Conservation (phyloP, 1,284 basidiomycete species). For the Naganishia sp. region DNA sequence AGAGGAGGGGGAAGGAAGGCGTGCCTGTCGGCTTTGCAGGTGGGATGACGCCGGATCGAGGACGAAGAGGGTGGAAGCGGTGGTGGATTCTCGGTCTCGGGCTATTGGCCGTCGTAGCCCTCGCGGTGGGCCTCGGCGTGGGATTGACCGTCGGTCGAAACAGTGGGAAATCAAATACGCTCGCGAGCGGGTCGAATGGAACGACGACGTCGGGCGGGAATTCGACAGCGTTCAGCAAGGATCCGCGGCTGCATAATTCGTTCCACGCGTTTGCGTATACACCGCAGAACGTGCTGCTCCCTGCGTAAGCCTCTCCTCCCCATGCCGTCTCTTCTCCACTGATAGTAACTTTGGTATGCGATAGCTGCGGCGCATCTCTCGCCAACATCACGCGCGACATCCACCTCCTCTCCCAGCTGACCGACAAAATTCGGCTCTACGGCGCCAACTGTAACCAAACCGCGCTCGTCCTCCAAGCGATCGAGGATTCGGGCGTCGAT, state of each 20-base stretch:
- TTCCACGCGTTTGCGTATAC: conserved; percentile 77
- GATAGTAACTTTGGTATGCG: background rate
- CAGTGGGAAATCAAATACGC: background rate
- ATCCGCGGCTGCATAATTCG: conserved; percentile 62
- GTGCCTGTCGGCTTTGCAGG: conserved; percentile 40
- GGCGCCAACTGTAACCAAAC: conserved; percentile 59
- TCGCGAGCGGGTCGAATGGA: conserved; percentile 3
- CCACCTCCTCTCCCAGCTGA: conserved; percentile 52
- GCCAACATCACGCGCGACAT: conserved; percentile 57
- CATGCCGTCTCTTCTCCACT: conserved; percentile 1
- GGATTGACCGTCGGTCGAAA: conserved; percentile 22
- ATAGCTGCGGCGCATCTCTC: conserved; percentile 53
- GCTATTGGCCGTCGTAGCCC: background rate
- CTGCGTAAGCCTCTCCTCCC: conserved; percentile 19
- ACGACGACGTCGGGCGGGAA: conserved; percentile 52
- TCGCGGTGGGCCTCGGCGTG: conserved; percentile 22
- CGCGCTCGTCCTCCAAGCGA: conserved; percentile 67
- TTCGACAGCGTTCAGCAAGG: conserved; percentile 66
- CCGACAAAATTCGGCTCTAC: conserved; percentile 50
- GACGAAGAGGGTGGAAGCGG: conserved; percentile 22
- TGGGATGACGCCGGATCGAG: conserved; percentile 15
- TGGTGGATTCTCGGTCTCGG: conserved; percentile 16
- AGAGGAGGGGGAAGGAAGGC: conserved; percentile 35
- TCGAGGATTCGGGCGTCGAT: conserved; percentile 84
- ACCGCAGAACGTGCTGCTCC: conserved; percentile 40